phyloP scores from a whole-genome alignment of 106 monocot genomes.

The Acorus calamus region DNA sequence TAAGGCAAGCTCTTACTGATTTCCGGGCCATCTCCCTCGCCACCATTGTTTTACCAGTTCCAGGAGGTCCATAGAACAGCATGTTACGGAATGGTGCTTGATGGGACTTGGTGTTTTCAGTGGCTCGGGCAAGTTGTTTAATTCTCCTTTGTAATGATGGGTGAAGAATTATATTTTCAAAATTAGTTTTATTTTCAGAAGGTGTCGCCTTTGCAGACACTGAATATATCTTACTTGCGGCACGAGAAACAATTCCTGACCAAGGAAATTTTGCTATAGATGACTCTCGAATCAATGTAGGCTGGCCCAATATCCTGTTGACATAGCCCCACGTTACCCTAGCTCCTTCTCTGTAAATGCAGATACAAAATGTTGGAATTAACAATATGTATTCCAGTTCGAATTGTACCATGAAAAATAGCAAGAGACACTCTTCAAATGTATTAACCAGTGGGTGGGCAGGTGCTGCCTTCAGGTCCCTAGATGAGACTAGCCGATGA shows the following conservation, averaged over 20 bases:
- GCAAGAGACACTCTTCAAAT: not conserved
- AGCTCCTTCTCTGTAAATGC: conserved; percentile 69
- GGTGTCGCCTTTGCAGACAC: conserved; percentile 12
- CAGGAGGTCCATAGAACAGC: conserved; percentile 95
- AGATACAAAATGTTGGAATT: not conserved
- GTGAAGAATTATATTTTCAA: conserved; percentile 73
- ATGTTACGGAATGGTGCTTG: conserved; percentile 95
- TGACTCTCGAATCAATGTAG: conserved; percentile 90
- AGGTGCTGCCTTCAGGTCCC: no score
- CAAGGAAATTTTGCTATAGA: conserved; percentile 82
- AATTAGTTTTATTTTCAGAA: conserved; percentile 20
- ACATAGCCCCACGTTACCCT: conserved; percentile 88
- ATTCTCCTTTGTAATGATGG: conserved; percentile 75
- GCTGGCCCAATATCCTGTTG: conserved; percentile 85
- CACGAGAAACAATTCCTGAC: conserved; percentile 35
- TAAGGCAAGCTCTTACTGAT: conserved; percentile 40
- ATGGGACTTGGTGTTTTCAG: conserved; percentile 84
- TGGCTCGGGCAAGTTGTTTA: conserved; percentile 75
- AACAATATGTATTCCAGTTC: not conserved
- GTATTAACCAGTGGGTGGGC: not conserved
- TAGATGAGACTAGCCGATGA: no score
- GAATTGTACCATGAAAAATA: not conserved
- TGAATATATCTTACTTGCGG: conserved; percentile 16
- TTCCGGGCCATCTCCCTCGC: conserved; percentile 88
- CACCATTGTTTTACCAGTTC: conserved; percentile 93